Evolutionary conservation across 805 yeast species (phyloP), one percentile per base, ranked within the genome.

Genomic region (Saccharomycopsis sp.): DNA sequence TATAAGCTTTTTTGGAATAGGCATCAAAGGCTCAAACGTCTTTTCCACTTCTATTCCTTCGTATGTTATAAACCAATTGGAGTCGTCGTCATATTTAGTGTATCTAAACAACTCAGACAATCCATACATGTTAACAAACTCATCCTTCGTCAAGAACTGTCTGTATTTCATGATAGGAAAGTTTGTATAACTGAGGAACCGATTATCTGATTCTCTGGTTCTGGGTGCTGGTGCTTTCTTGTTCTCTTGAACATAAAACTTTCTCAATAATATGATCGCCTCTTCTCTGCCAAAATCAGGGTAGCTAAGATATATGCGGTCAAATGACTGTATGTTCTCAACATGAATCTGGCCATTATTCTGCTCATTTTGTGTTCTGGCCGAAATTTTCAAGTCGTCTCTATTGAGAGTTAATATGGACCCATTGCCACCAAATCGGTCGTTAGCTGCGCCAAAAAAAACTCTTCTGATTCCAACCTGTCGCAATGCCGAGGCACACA

Each of bases 381-480:
- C 29, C 2, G 50, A 50, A 9, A 57, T 52, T 0, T 71, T 65
- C 0, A 73, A 71, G 2, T 58, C 56, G 57, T 83, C 87, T 2
- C 69, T 66, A 64, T 85, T 80, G 1, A 89, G 77, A 9, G 77
- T 72, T 29, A 90, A 70, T 1, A 93, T 94, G 0, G 96, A 85
- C 0, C 98, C 98, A 69, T 92, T 92, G 0, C 99, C 98, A 0
- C 99, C 99, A 73, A 94, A 94, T 52, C 98, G 73, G 62, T 93
- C 98, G 69, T 94, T 94, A 0, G 90, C 94, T 67, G 97, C 92
- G 0, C 99, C 98, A 67, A 89, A 94, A 52, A 84, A 84, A 1
- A 93, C 97, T 47, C 76, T 75, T 34, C 81, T 72, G 9, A 94
- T 82, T 1, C 87, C 86, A 52, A 92, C 69, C 65, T 94, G 99